Base-by-base conservation (phyloP, 768 basidiomycete species). In the Lactarius psammicola region DNA sequence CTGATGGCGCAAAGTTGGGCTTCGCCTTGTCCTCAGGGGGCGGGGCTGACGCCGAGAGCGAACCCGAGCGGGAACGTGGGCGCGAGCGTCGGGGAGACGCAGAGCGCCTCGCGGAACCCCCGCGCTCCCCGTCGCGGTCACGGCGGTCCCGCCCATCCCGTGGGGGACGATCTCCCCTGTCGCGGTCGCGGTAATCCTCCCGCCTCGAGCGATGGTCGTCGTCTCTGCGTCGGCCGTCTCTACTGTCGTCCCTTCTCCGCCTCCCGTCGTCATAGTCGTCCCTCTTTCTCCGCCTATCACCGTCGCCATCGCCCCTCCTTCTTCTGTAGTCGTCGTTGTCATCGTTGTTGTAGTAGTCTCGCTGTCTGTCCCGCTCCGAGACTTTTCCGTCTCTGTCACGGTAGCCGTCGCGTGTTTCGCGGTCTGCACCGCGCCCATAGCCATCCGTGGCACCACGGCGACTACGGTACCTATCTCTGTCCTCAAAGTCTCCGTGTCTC, bases 1-100 rank as follows among this genome's bases (percentile, higher is more conserved):
- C 97, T 23, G 94, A 97, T 5, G 84, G 83, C 18, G 79, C 84
- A 74, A 96, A 98, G 74, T 97, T 95, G 11, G 97, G 95, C 78
- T 96, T 94, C 6, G 85, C 78, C 72, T 90, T 90, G 71, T 83
- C 83, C 55, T 79, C 78, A 44, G 72, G 77, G 7, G 85, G 83
- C 5, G 85, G 83, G 44, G 76, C 78, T 1, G 84, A 82, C 4
- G 69, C 72, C 33, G 84, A 79, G 20, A 59, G 65, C 10, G 77
- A 76, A 18, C 64, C 66, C 8, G 77, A 76, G 28, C 74, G 74
- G 17, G 68, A 69, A 34, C 51, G 70, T 13, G 64, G 61, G 59
- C 42, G 40, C 55, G 76, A 44, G 23, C 69, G 67, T 13, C 74
- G 78, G n/a, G 86, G 88, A 8, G 88, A 90, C 3, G 84, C 85